Percentiles rank a stretch among this genome's conserved stretches.
Conservation (phyloP, 345 rosid genomes). For the Eucalyptus erythrocorys region DNA sequence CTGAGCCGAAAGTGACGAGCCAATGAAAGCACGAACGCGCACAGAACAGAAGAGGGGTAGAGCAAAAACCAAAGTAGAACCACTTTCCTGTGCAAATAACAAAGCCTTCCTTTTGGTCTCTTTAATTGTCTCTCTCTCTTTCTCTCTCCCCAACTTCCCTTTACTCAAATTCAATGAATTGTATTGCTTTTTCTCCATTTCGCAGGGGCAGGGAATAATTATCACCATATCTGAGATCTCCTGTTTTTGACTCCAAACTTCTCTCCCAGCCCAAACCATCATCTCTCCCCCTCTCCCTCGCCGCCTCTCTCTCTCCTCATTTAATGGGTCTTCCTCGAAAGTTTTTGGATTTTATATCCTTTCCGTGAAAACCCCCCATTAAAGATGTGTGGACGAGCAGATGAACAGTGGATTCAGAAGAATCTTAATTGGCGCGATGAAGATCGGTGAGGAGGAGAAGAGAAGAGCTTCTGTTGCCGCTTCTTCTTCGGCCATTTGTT, state of each 20-base stretch:
- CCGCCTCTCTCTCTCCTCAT: background rate
- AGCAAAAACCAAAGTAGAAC: background rate
- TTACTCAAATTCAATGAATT: conserved; percentile 3
- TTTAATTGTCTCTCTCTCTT: background rate
- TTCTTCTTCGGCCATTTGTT: background rate
- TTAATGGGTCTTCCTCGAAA: background rate
- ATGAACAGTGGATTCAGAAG: background rate
- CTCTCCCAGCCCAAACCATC: background rate
- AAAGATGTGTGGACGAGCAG: background rate
- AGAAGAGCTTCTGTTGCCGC: background rate
- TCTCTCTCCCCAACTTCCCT: background rate
- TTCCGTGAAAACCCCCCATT: background rate
- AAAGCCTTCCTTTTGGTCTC: background rate
- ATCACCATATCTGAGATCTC: conserved; percentile 1
- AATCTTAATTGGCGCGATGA: background rate
- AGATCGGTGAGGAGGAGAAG: background rate
- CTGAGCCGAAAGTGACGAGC: conserved; percentile 26
- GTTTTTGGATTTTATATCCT: conserved; percentile 1
- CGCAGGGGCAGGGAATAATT: background rate
- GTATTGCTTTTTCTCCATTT: background rate
- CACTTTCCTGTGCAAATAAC: background rate
- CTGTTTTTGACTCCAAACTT: background rate
- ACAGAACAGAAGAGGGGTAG: background rate
- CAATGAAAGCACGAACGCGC: conserved; percentile 11
- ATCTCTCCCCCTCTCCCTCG: background rate